phyloP scores from a whole-genome alignment of 179 eudicot genomes.

The Corrigiola litoralis region DNA sequence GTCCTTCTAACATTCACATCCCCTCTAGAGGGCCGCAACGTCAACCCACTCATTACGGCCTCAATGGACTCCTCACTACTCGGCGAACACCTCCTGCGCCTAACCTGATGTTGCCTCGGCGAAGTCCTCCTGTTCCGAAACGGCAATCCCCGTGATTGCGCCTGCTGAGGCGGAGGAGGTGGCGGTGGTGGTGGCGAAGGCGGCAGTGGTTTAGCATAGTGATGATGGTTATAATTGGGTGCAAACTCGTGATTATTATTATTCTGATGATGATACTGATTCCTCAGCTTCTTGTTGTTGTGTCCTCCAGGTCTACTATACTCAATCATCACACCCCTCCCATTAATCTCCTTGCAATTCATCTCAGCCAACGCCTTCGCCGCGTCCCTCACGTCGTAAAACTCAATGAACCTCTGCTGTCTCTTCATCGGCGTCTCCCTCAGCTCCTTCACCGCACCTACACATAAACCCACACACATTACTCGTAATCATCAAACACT shows the following conservation, averaged over 20 bases:
- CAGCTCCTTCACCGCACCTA: conserved; percentile 78
- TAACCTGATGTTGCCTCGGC: neutral
- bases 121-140: neutral
- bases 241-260: neutral
- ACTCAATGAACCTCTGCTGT: conserved; percentile 76
- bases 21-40: neutral
- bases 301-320: conserved; percentile 86
- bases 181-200: conserved; percentile 7
- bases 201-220: neutral
- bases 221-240: neutral
- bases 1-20: neutral
- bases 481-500: too few relatives aligned
- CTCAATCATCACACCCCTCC: conserved; percentile 52
- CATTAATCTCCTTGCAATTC: conserved; percentile 76
- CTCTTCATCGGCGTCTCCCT: conserved; percentile 79
- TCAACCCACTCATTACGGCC: neutral
- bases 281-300: conserved; percentile 17
- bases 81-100: conserved; percentile 16
- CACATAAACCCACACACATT: neutral
- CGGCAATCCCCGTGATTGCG: neutral
- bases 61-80: conserved; percentile 21
- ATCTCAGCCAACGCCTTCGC: conserved; percentile 55
- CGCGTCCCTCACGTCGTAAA: conserved; percentile 74
- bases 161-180: conserved; percentile 13
- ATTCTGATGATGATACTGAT: neutral